Evolutionary conservation across 2,329 filamentous ascomycete genomes (phyloP), one percentile per base, ranked within the genome.

Genomic region (Aspergillus arachidicola): DNA sequence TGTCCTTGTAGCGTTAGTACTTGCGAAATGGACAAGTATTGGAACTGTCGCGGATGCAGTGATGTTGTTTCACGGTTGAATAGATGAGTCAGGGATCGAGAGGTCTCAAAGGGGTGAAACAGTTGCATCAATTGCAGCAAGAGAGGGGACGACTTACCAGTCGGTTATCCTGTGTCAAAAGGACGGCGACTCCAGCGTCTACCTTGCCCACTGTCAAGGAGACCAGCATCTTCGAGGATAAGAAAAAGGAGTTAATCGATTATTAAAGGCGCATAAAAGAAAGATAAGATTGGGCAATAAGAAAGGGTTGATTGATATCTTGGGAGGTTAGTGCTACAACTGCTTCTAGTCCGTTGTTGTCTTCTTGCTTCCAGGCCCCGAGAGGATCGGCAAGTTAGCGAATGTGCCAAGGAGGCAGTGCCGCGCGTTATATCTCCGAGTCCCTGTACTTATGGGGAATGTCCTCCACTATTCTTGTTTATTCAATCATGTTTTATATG

Each of bases 121-220:
- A 59, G 30, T 43, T 28, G 48, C 57, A 58, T 61, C 38, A 45
- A 61, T 54, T 38, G 30, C 45, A 62, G 7, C 11, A 1, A 59
- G 28, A 43, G 26, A 62, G 66, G 58, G 68, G 64, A 53, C 53
- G 65, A 79, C 89, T 75, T 87, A 97, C 94, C 73, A 99, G 86
- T 76, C 95, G 90, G 81, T 98, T 98, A 80, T 99, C 95, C 76
- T 96, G 91, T 55, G 95, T 99, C 75, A 99, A 84, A 60, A 99
- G 89, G 66, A 99, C 95, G 57, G 95, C 96, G 76, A 99, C 94
- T 81, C 95, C 95, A 74, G 95, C 95, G 81, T 99, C 95, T 81
- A 99, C 95, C 84, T 99, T 99, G 84, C 95, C 95, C 80, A 99
- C 95, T 57, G 94, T 98, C 77, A 99, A 86, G 70, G 95, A 98